These are phyloP conservation scores for Tulasnella sp. DNA, from an alignment of 768 basidiomycete species.

Conservation along the genomic window DNA sequence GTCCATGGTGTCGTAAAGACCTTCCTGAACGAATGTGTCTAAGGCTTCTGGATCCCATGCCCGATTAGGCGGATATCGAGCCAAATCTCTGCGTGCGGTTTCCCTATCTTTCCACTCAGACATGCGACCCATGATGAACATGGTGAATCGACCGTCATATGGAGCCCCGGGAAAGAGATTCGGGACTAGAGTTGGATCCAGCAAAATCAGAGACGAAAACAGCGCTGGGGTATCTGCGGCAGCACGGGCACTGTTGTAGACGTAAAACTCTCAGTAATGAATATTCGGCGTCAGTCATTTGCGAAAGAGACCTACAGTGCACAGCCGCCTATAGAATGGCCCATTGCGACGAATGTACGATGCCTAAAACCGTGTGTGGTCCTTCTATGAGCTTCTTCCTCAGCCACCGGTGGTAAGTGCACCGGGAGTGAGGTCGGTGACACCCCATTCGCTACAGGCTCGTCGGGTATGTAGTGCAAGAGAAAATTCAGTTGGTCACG, in stretches of 20 bases:
- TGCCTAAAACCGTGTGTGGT: conserved; percentile 36
- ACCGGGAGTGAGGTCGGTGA: conserved; percentile 38
- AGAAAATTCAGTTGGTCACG: conserved; percentile 75
- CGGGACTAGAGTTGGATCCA: conserved; percentile 61
- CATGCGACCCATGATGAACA: conserved; percentile 48
- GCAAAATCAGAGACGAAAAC: conserved; percentile 58
- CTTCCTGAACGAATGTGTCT: conserved; percentile 50
- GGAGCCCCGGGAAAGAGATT: conserved; percentile 14
- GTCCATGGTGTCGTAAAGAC: conserved; percentile 29
- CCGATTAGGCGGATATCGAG: conserved; percentile 50
- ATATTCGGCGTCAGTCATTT: not conserved
- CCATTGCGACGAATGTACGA: conserved; percentile 52
- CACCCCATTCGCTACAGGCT: conserved; percentile 23
- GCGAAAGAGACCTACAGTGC: conserved; percentile 41
- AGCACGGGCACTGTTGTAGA: conserved; percentile 50
- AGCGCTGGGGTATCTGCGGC: conserved; percentile 51
- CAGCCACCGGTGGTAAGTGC: conserved; percentile 39
- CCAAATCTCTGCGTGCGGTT: conserved; percentile 43
- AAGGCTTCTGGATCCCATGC: conserved; percentile 59
- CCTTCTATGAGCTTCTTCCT: conserved; percentile 34
- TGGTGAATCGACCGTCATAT: conserved; percentile 16
- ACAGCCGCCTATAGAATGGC: conserved; percentile 80
- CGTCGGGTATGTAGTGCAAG: conserved; percentile 46
- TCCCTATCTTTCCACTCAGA: conserved; percentile 50
- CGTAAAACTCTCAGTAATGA: not conserved